Base-by-base conservation (phyloP, 2,329 filamentous ascomycete genomes). In the Colletotrichum sp. region DNA sequence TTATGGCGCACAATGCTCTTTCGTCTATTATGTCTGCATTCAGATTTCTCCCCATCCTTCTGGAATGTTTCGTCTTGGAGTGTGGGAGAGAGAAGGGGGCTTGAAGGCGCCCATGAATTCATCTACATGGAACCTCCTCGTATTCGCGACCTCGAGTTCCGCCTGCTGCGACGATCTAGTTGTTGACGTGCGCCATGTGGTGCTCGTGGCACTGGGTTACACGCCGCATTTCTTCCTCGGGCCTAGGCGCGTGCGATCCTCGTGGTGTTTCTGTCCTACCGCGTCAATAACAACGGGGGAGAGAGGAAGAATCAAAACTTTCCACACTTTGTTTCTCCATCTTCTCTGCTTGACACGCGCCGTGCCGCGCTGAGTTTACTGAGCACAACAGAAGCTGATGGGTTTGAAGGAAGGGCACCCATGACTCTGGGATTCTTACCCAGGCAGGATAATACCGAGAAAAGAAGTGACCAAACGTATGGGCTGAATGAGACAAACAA, bases 71-170 rank as follows among this genome's bases (percentile, higher is more conserved):
- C 5, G 32, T 18, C 34, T 13, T 48, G 12, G 5, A 5, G 32
- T 3, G 28, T 10, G 32, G 9, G 5, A 48, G n/a, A 52, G 43
- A 13, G 43, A 52, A 25, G 2, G n/a, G 12, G 43, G 43, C 18
- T n/a, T 48, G 39, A 12, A 22, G 43, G 43, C n/a, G 43, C 13
- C 5, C 43, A 2, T 13, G 43, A 13, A 0, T 52, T 70, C 56
- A 70, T 74, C 58, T 71, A 71, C 34, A 36, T 71, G 67, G 16
- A 68, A 65, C 16, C 67, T 52, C 43, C 43, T 74, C 58, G 66
- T 74, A 58, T 58, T 71, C 56, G 43, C n/a, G 27, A 27, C 28
- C 56, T 36, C 25, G 32, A 25, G 28, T n/a, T 61, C 66, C 71
- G 60, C 67, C 30, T 71, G 28, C 28, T 66, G 71, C 60, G 39